A percentile compares a stretch with the other conserved stretches of the same genome.
phyloP scores from a whole-genome alignment of 805 yeast species.

The Wickerhamomyces strasburgensis region DNA sequence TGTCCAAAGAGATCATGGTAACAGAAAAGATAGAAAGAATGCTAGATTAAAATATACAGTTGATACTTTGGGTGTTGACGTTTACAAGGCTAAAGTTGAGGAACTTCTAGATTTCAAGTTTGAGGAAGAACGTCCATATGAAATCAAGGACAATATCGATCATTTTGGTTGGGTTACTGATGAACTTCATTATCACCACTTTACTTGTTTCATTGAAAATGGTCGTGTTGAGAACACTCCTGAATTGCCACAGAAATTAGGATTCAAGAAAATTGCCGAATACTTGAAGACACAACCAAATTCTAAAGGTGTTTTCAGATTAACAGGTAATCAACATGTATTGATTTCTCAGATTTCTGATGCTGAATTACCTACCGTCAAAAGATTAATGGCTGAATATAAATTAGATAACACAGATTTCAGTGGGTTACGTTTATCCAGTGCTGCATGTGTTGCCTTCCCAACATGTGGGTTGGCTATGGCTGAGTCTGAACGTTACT shows the following conservation, averaged over 20 bases:
- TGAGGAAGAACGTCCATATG: conserved; percentile 63
- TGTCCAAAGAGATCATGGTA: conserved; percentile 93
- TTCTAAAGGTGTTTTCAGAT: conserved; percentile 79
- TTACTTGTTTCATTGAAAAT: conserved; percentile 90
- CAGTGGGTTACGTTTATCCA: conserved; percentile 80
- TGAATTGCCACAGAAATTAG: conserved; percentile 84
- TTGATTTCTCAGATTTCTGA: conserved; percentile 70
- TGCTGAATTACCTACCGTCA: conserved; percentile 57
- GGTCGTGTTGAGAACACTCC: conserved; percentile 94
- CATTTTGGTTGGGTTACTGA: conserved; percentile 92
- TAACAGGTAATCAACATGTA: conserved; percentile 95
- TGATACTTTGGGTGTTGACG: conserved; percentile 89
- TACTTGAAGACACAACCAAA: conserved; percentile 44
- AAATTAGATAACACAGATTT: conserved; percentile 79
- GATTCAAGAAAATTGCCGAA: conserved; percentile 74
- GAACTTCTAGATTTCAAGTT: conserved; percentile 75
- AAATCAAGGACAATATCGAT: conserved; percentile 83
- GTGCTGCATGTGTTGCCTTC: conserved; percentile 96
- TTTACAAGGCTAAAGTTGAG: conserved; percentile 75
- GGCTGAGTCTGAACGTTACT: conserved; percentile 92
- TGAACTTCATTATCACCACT: conserved; percentile 79
- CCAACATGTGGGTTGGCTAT: conserved; percentile 98
- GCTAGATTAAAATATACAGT: conserved; percentile 96
- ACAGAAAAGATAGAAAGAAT: conserved; percentile 93
- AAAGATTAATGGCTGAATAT: conserved; percentile 60